Percentiles rank a stretch among this genome's conserved stretches.
Evolutionary conservation across 129 eudicot species (phyloP).

Genomic region (Kitagawia praeruptora): DNA sequence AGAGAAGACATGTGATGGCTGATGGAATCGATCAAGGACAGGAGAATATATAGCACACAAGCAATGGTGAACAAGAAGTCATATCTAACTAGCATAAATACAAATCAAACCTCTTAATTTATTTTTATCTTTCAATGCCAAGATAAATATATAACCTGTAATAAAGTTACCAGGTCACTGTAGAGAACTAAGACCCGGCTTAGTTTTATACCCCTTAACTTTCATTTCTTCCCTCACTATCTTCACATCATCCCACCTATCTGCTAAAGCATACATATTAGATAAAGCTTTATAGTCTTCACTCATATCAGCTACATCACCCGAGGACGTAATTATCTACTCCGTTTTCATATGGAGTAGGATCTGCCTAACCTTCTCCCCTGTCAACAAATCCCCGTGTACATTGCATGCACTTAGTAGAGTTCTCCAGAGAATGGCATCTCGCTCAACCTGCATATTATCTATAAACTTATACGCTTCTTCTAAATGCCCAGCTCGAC

Average conservation of each 20-base stretch:
- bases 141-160: no score
- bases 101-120: background rate
- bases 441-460: slow-evolving; percentile 18
- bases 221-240: slow-evolving; percentile 32
- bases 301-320: slow-evolving; percentile 3
- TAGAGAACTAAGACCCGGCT: slow-evolving; percentile 36
- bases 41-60: background rate
- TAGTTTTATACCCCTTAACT: slow-evolving; percentile 23
- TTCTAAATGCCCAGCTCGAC: slow-evolving; percentile 28
- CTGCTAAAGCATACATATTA: slow-evolving; percentile 41
- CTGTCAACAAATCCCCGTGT: slow-evolving; percentile 35
- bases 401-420: slow-evolving; percentile 42
- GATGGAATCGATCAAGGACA: background rate
- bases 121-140: background rate
- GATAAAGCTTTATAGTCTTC: slow-evolving; percentile 49
- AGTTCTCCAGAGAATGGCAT: slow-evolving; percentile 43
- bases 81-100: background rate
- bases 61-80: background rate
- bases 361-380: slow-evolving; percentile 39
- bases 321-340: background rate
- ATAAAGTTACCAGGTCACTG: slow-evolving; percentile 11
- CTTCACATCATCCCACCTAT: slow-evolving; percentile 48
- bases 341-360: slow-evolving; percentile 21
- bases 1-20: background rate
- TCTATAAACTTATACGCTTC: slow-evolving; percentile 41